Percentiles rank a stretch among this genome's conserved stretches.
Evolutionary conservation across 208 protist species (phyloP).

Genomic region (Tritrichomonas musculus): DNA sequence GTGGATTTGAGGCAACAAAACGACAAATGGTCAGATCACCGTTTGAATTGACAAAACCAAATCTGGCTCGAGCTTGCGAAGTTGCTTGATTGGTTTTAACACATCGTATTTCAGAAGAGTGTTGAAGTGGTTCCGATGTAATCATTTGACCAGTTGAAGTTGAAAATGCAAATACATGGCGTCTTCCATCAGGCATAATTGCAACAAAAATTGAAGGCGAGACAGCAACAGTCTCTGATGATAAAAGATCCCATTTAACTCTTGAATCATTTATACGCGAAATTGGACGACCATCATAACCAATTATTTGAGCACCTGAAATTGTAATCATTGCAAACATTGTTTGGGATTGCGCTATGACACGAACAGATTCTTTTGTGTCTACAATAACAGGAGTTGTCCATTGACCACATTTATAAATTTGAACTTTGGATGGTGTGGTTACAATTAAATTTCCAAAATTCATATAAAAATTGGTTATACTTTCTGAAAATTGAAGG

Average conservation of each 20-base stretch:
- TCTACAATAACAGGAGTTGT: slow-evolving; percentile 1
- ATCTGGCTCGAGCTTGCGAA: background rate
- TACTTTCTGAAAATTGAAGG: background rate
- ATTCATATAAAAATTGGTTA: background rate
- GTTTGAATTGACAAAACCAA: background rate
- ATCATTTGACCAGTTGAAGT: background rate
- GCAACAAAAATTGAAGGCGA: background rate
- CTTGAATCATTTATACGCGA: background rate
- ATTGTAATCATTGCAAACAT: background rate
- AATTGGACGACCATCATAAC: slow-evolving; percentile 10
- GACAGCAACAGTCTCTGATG: background rate
- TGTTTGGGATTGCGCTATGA: background rate
- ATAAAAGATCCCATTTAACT: slow-evolving; percentile 14
- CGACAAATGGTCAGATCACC: slow-evolving; percentile 19
- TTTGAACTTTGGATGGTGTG: background rate
- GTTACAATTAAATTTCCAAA: background rate
- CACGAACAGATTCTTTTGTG: background rate
- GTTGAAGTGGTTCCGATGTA: background rate
- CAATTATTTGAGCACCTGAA: background rate
- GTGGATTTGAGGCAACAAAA: slow-evolving; percentile 8
- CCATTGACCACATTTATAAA: slow-evolving; percentile 24
- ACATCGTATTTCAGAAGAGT: background rate
- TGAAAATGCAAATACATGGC: background rate
- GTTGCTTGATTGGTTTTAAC: background rate
- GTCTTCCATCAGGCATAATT: background rate